Evolutionary conservation across 257 asterid species (phyloP), one percentile per base, ranked within the genome.

Genomic region (Ajuga chamaepitys): DNA sequence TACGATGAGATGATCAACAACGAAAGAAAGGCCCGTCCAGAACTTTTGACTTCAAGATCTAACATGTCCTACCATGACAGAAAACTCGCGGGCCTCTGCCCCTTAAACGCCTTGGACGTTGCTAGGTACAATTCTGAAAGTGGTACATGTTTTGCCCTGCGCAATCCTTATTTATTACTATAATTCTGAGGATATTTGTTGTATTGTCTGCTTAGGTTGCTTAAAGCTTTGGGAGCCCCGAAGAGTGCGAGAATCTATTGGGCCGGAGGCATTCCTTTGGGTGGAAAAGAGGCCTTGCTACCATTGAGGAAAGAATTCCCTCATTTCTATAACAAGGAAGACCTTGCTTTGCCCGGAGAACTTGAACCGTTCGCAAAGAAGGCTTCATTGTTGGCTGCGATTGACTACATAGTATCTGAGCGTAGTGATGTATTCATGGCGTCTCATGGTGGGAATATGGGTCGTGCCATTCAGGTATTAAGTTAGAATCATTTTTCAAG

Each of bases 401-500:
- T 91, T 2, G 98, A 91, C 70, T 78, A 80, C 64, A 84, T 91
- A 13, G 91, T 91, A 5, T 84, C 95, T 0, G 95, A 83, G 75
- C 88, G 79, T 13, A 86, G 98, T 42, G 84, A 91, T 51, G 95
- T 81, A 4, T 88, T 88, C 93, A 86, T 91, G 97, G 88, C 89
- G 4, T 91, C 97, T 45, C 97, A 91, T 70, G 97, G 97, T 32
- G 96, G 97, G 78, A 88, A 91, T 72, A 91, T 91, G 98, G 98
- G 98, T 13, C 98, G 75, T 9, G 93, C 91, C 28, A 79, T 91
- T 61, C 98, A 91, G 95, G 95, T 87, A 86, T 1, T 1, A 47
- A 37, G 24, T 54, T n/a, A n/a, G n/a, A n/a, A n/a, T n/a, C n/a
- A n/a, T n/a, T n/a, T n/a, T n/a, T n/a, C n/a, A n/a, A n/a, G n/a